Evolutionary conservation across 371 early-diverging fungal genomes (phyloP), one percentile per base, ranked within the genome.

Genomic region (Zychaea mexicana): DNA sequence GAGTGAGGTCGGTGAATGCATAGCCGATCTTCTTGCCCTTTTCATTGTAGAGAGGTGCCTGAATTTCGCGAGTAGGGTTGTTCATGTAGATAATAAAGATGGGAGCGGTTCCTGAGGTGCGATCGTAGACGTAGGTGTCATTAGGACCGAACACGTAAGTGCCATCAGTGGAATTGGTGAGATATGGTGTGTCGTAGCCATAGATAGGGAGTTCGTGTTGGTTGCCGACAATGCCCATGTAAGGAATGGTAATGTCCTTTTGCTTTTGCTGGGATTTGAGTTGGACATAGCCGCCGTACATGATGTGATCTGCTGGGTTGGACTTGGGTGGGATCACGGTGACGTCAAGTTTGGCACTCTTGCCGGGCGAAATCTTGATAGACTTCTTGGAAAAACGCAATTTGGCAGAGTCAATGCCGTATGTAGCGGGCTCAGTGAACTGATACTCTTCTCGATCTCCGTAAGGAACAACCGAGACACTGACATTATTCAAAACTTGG

Each of bases 211-310:
- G 70, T 26, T 76, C 70, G 49, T 57, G 45, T 61, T 82, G 60
- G 36, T 77, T 68, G 9, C 85, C 87, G 59, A 74, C 74, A 28
- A 83, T 46, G 59, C 85, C 87, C 46, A 81, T 69, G 69, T 85
- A 87, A 30, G 87, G 87, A 5, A 87, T 60, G 17, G 54, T 46
- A n/a, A 68, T 30, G 36, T 68, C 63, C 49, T 52, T 58, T 24
- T 57, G 26, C 39, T 4, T 42, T 42, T 36, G n/a, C 5, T 36
- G 53, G 31, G 52, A 52, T 62, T 67, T 64, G 68, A 71, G 65
- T 42, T 71, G 68, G 54, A 71, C 45, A 24, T 31, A 74, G 27
- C 74, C 74, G 52, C 74, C 74, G 52, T 74, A 74, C 60, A 68
- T 65, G 52, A 70, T 63, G 49, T 70, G 70, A 13, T 67, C 38